These are phyloP conservation scores for Glaciozyma antarctica DNA, from an alignment of 768 basidiomycete genomes.

Conservation along the genomic window DNA sequence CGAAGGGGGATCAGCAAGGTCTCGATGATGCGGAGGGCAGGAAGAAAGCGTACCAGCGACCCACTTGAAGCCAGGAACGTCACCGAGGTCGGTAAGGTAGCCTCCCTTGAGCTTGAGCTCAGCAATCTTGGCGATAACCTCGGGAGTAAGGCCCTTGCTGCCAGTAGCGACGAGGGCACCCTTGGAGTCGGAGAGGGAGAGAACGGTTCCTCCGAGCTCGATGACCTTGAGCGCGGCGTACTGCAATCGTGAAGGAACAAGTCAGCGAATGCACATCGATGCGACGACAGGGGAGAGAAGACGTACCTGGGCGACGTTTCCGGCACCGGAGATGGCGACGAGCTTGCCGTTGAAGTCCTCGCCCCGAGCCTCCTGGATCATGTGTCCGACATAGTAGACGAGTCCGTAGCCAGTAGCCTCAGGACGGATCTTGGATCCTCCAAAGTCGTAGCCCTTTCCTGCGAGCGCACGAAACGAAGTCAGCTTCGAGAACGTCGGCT, in stretches of 20 bases:
- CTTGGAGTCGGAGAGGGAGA: constrained; percentile 66
- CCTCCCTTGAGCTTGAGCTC: constrained; percentile 48
- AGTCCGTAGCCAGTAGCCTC: constrained; percentile 48
- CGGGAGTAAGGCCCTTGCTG: constrained; percentile 50
- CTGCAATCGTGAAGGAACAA: constrained; percentile 29
- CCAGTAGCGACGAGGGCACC: constrained; percentile 51
- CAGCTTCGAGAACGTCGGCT: constrained; percentile 46
- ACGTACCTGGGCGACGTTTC: constrained; percentile 55
- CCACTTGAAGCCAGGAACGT: constrained; percentile 26
- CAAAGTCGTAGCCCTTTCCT: constrained; percentile 30
- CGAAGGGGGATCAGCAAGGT: constrained; percentile 17
- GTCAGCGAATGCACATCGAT: not conserved
- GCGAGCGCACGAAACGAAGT: not conserved
- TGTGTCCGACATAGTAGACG: constrained; percentile 44
- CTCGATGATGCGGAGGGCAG: constrained; percentile 34
- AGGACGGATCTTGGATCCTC: constrained; percentile 57
- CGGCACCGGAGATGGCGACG: constrained; percentile 49
- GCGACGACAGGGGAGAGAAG: not conserved
- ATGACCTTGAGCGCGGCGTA: constrained; percentile 67
- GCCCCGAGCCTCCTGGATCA: constrained; percentile 53
- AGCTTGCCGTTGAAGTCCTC: constrained; percentile 48
- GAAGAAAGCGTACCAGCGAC: constrained; percentile 3
- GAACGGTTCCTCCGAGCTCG: constrained; percentile 61
- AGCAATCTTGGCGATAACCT: constrained; percentile 49
- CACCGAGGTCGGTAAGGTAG: constrained; percentile 29